These are phyloP conservation scores for Chamaenerion angustifolium DNA, from an alignment of 345 rosid genomes.

Conservation along the genomic window DNA sequence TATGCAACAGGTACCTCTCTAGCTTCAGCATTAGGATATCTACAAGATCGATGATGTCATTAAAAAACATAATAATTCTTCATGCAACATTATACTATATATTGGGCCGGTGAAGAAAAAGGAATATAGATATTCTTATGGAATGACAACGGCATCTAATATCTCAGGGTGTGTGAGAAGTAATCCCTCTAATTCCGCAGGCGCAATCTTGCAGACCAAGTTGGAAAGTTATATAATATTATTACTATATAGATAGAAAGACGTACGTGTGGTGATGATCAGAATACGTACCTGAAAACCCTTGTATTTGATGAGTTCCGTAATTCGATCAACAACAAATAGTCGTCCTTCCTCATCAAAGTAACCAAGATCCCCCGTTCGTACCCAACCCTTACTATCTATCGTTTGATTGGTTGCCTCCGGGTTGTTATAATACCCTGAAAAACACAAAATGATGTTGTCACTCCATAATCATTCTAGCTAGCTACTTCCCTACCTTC, in stretches of 20 bases:
- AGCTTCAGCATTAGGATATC: slow-evolving; percentile 37
- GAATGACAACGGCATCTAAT: slow-evolving; percentile 27
- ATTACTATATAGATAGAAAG: no score
- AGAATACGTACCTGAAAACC: slow-evolving; percentile 51
- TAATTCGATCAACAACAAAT: slow-evolving; percentile 34
- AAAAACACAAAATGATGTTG: no score
- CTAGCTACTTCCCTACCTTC: no score
- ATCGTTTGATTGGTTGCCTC: slow-evolving; percentile 29
- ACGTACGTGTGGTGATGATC: no score
- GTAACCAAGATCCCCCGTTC: slow-evolving; percentile 41
- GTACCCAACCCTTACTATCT: slow-evolving; percentile 33
- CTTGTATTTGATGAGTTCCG: slow-evolving; percentile 36
- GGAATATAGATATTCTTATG: slow-evolving; percentile 16
- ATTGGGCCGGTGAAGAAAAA: no score
- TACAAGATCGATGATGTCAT: no score
- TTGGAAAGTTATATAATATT: no score
- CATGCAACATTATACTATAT: background rate
- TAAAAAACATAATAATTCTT: no score
- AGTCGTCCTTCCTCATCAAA: slow-evolving; percentile 28
- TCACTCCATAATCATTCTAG: no score
- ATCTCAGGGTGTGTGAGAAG: slow-evolving; percentile 31
- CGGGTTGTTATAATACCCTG: slow-evolving; percentile 37
- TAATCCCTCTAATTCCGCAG: slow-evolving; percentile 38
- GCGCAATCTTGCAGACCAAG: slow-evolving; percentile 26
- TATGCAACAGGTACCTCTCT: slow-evolving; percentile 43